Base-by-base conservation (phyloP, 176 grass and related monocot species). In the Microstegium vimineum region DNA sequence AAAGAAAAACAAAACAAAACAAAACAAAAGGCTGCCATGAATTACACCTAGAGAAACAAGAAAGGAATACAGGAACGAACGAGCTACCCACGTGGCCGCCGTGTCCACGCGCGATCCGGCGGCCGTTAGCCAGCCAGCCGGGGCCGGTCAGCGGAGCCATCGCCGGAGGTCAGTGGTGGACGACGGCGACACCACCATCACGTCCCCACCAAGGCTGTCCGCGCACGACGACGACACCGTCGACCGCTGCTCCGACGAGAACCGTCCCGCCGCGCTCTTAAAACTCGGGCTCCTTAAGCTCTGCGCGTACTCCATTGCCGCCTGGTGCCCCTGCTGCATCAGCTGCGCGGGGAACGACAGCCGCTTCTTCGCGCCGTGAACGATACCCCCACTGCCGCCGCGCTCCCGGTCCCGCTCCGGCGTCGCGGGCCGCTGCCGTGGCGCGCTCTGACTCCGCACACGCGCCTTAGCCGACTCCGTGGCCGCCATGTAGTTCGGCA, bases 401-500 rank as follows among this genome's bases (percentile, higher is more conserved):
- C n/a, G n/a, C n/a, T n/a, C n/a, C n/a, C n/a, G n/a, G 27, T 95
- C 95, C 32, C 89, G 62, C 54, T 98, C 95, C 1, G 95, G 95
- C 10, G 92, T 93, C 8, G 89, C 89, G 0, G 92, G 92, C 0
- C 93, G 86, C 77, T 95, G 95, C 18, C 95, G 64, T 0, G 95
- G 92, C 66, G 95, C 95, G 73, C 95, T 98, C 68, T 93, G 92
- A 4, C 92, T 93, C 52, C 95, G 87, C 9, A 84, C 70, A 0
- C 95, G 85, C 28, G 95, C 95, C 86, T 91, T 98, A 1, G 95
- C 93, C 20, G 95, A 98, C 89, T 95, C 95, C 52, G 95, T 98
- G 51, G 95, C 92, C 13, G 88, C 86, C 95, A 98, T 98, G 90
- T 98, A 98, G 78, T 91, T 98, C 1, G 95, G 95, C 79, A 98